These are phyloP conservation scores for Hemisphaericaspora xylofermentans DNA, from an alignment of 1,139 yeast genomes.

Conservation along the genomic window DNA sequence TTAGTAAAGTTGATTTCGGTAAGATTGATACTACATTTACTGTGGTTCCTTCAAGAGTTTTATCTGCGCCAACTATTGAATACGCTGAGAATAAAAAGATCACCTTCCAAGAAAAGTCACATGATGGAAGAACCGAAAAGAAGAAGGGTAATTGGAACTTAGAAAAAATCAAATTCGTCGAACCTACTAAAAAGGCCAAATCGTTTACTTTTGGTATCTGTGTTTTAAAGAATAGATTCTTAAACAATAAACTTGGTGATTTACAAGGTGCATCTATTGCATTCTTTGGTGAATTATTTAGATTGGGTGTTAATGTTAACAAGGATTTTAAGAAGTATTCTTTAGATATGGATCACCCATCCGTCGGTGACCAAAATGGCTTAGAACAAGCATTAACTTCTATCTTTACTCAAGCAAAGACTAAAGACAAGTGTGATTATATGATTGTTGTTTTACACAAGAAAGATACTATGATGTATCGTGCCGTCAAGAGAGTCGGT, in stretches of 20 bases:
- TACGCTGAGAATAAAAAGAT: slow-evolving; percentile 10
- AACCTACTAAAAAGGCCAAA: slow-evolving; percentile 7
- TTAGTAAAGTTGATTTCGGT: slow-evolving; percentile 12
- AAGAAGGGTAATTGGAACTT: slow-evolving; percentile 16
- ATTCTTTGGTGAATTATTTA: slow-evolving; percentile 10
- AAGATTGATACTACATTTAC: slow-evolving; percentile 11
- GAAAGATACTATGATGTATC: slow-evolving; percentile 11
- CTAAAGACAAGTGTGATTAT: slow-evolving; percentile 12
- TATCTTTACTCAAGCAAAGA: slow-evolving; percentile 10
- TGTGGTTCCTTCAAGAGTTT: slow-evolving; percentile 14
- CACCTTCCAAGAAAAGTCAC: slow-evolving; percentile 7
- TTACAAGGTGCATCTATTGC: slow-evolving; percentile 9
- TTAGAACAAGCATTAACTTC: slow-evolving; percentile 7
- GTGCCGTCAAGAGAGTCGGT: slow-evolving; percentile 14
- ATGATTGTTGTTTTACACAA: slow-evolving; percentile 11
- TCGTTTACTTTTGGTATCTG: slow-evolving; percentile 12
- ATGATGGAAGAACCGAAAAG: slow-evolving; percentile 13
- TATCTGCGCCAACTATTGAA: slow-evolving; percentile 13
- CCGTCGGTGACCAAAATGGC: slow-evolving; percentile 5
- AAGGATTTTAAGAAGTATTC: slow-evolving; percentile 9
- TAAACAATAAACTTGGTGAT: slow-evolving; percentile 8
- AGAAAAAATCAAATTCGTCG: slow-evolving; percentile 10
- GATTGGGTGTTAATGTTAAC: slow-evolving; percentile 12
- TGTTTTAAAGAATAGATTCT: slow-evolving; percentile 8
- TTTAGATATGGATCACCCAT: slow-evolving; percentile 10